These are phyloP conservation scores for Tulasnella sp. DNA, from an alignment of 768 basidiomycete genomes.

Conservation along the genomic window DNA sequence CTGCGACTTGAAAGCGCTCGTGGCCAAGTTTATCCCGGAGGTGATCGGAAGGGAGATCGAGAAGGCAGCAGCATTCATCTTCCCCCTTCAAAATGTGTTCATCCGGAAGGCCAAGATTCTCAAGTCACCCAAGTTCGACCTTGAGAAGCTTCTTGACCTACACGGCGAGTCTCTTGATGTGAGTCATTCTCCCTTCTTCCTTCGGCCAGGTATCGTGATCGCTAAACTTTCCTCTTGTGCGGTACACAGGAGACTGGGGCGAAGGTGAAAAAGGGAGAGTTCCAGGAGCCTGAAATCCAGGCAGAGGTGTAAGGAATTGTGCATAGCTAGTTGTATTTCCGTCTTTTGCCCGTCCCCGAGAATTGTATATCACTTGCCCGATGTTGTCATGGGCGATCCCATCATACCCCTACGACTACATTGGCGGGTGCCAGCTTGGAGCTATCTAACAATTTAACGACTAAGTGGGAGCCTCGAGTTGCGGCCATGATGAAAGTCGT, in stretches of 20 bases:
- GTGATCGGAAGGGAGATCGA: conserved; percentile 99
- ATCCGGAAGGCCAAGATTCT: conserved; percentile 99
- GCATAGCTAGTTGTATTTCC: not conserved
- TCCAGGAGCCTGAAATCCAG: conserved; percentile 94
- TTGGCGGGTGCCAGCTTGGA: too few relatives aligned
- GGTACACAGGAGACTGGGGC: conserved; percentile 80
- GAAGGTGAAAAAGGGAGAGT: conserved; percentile 78
- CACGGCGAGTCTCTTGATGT: conserved; percentile 94
- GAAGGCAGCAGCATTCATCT: conserved; percentile 93
- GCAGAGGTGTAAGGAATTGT: conserved; percentile 65
- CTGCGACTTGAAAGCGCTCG: conserved; percentile 94
- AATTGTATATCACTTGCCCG: too few relatives aligned
- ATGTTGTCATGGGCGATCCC: too few relatives aligned
- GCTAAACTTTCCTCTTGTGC: not conserved
- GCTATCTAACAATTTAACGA: too few relatives aligned
- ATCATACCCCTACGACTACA: too few relatives aligned
- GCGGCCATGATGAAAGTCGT: too few relatives aligned
- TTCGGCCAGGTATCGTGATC: conserved; percentile 11
- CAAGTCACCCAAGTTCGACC: conserved; percentile 94
- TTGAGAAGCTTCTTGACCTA: conserved; percentile 89
- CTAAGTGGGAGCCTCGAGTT: too few relatives aligned
- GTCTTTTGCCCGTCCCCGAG: too few relatives aligned
- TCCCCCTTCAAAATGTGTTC: conserved; percentile 98
- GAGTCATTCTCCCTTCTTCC: conserved; percentile 32
- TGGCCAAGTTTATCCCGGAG: conserved; percentile 98